Conservation (phyloP, 352 stramenopile species). For the Globisporangium middletonii region DNA sequence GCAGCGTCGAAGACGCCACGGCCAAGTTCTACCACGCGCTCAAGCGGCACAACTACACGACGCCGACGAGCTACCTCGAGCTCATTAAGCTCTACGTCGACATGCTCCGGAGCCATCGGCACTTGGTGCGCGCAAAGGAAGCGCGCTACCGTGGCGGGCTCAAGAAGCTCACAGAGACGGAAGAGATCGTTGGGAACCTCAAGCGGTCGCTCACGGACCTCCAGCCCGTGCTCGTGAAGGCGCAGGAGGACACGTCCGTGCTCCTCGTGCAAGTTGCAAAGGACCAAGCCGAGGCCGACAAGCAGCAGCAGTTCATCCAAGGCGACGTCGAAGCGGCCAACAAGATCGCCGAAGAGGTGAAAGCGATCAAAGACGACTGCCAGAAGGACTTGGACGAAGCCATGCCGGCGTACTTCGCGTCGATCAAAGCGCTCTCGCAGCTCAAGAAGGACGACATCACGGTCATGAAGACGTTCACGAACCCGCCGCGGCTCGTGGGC, state of each 20-base stretch:
- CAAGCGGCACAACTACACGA: constrained; percentile 93
- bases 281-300: constrained; percentile 90
- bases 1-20: constrained; percentile 85
- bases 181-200: constrained; percentile 90
- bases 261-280: constrained; percentile 86
- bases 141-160: constrained; percentile 78
- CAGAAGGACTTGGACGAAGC: constrained; percentile 91
- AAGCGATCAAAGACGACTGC: constrained; percentile 92
- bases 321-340: constrained; percentile 89
- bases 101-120: constrained; percentile 85
- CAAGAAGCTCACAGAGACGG: constrained; percentile 91
- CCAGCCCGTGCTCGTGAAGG: constrained; percentile 87
- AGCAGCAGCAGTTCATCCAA: constrained; percentile 89
- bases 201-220: constrained; percentile 90
- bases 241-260: constrained; percentile 81
- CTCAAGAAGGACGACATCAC: constrained; percentile 93
- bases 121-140: constrained; percentile 81
- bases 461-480: constrained; percentile 90
- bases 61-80: constrained; percentile 93
- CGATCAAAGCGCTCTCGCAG: constrained; percentile 87
- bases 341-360: constrained; percentile 88
- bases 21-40: constrained; percentile 75
- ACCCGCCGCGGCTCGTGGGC: constrained; percentile 82
- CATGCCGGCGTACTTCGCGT: constrained; percentile 90
- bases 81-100: constrained; percentile 93